phyloP scores from a whole-genome alignment of 139 green algal species.

The Tetraselmis chui region DNA sequence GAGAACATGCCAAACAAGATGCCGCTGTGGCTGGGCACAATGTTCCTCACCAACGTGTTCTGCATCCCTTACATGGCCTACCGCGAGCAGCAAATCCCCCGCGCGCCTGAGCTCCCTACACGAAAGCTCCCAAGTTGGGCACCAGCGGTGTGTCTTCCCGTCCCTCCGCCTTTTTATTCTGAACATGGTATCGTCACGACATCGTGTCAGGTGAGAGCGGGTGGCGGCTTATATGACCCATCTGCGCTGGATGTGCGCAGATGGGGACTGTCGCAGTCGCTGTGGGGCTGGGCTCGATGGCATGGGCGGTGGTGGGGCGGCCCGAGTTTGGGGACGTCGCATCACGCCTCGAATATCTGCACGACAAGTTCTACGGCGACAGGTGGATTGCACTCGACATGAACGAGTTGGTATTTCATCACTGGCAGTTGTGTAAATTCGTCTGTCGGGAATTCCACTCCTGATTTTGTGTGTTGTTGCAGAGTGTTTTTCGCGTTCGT shows the following conservation, averaged over 20 bases:
- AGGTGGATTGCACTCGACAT: too few relatives aligned
- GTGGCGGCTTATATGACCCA: too few relatives aligned
- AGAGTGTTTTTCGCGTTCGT: conserved; percentile 76
- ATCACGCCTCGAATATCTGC: conserved; percentile 41
- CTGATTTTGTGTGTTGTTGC: neutral
- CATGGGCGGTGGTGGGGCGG: conserved; percentile 48
- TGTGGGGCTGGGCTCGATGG: conserved; percentile 51
- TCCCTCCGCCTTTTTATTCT: too few relatives aligned
- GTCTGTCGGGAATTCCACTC: too few relatives aligned
- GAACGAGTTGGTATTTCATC: too few relatives aligned
- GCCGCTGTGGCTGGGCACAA: conserved; percentile 47
- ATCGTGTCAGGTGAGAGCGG: too few relatives aligned
- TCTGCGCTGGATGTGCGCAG: too few relatives aligned
- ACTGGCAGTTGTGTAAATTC: too few relatives aligned
- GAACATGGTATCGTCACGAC: too few relatives aligned
- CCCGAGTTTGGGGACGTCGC: conserved; percentile 63
- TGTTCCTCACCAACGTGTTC: conserved; percentile 81
- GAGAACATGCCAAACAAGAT: conserved; percentile 32
- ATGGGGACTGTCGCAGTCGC: conserved; percentile 14
- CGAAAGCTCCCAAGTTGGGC: neutral
- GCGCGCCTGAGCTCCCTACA: neutral
- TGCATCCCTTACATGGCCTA: conserved; percentile 67
- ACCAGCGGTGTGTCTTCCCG: neutral
- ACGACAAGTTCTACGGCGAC: conserved; percentile 10
- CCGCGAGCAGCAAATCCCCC: neutral